Evolutionary conservation across 2,329 filamentous ascomycete genomes (phyloP).

Genomic region (Daldinia sp.): DNA sequence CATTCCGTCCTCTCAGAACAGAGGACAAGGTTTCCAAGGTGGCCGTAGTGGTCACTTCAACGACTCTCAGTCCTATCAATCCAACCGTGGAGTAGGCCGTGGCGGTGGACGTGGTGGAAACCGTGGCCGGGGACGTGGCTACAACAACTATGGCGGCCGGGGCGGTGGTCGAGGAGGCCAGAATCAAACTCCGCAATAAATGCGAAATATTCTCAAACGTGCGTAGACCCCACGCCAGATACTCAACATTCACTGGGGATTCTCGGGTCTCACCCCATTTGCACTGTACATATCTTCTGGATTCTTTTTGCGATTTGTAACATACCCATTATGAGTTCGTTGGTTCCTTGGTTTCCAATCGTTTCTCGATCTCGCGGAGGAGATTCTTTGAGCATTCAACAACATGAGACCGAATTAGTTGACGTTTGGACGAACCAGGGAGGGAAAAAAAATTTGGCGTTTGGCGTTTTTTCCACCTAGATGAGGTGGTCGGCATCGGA

Average conservation of each 20-base stretch:
- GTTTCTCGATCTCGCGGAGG: conserved; percentile 40
- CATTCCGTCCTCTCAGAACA: conserved; percentile 39
- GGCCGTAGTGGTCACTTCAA: conserved; percentile 44
- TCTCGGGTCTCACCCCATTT: conserved; percentile 27
- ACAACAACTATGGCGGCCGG: conserved; percentile 48
- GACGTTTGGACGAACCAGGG: conserved; percentile 43
- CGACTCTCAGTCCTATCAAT: conserved; percentile 47
- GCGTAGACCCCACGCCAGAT: conserved; percentile 9
- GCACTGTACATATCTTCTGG: conserved; percentile 48
- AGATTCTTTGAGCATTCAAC: conserved; percentile 43
- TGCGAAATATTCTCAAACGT: conserved; percentile 1
- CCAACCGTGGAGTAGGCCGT: conserved; percentile 41
- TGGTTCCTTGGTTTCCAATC: conserved; percentile 41
- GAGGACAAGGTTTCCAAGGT: conserved; percentile 42
- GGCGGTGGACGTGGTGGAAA: conserved; percentile 39
- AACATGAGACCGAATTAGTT: conserved; percentile 40
- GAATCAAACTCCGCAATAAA: conserved; percentile 45
- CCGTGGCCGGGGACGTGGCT: conserved; percentile 45
- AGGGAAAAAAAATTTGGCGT: conserved; percentile 41
- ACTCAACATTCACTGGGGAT: conserved; percentile 6
- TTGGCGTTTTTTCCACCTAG: conserved; percentile 37
- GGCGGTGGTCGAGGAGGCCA: conserved; percentile 45
- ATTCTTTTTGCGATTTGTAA: conserved; percentile 46
- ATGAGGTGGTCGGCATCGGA: conserved; percentile 28
- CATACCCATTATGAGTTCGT: conserved; percentile 47